phyloP scores from a whole-genome alignment of 345 rosid species.

The Moringa oleifera region DNA sequence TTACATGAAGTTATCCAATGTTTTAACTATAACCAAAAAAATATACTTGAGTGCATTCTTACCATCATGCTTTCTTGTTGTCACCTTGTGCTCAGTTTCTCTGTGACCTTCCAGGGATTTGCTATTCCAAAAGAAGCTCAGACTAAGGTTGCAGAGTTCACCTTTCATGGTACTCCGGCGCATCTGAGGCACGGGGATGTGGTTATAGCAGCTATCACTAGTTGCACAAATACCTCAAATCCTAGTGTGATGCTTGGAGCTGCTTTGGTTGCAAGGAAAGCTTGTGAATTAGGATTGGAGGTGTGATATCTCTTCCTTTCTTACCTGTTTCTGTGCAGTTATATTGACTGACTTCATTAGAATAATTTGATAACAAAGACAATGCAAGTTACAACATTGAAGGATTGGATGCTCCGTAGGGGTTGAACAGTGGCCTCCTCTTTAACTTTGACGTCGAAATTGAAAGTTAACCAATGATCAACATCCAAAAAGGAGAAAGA shows the following conservation, averaged over 20 bases:
- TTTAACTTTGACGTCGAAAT: neutral
- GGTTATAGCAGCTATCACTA: constrained; percentile 93
- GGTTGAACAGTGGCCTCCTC: neutral
- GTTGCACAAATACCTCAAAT: constrained; percentile 97
- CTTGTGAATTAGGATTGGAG: constrained; percentile 83
- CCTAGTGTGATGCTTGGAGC: constrained; percentile 98
- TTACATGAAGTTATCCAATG: neutral
- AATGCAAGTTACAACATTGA: neutral
- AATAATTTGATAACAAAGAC: neutral
- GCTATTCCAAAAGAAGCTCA: constrained; percentile 81
- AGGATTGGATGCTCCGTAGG: neutral
- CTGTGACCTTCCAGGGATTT: constrained; percentile 53
- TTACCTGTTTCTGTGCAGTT: neutral
- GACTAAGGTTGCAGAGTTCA: constrained; percentile 57
- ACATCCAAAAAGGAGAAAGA: neutral
- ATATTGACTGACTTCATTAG: neutral
- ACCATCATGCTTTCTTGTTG: neutral
- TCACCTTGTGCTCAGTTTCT: neutral
- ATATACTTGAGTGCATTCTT: neutral
- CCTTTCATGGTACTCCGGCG: constrained; percentile 58
- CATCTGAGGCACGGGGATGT: constrained; percentile 82
- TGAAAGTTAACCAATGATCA: neutral
- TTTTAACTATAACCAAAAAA: neutral
- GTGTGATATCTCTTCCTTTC: constrained; percentile 34
- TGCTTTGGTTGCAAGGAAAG: constrained; percentile 91